Evolutionary conservation across 2,329 filamentous ascomycete genomes (phyloP).

Genomic region (Ramichloridium luteum): DNA sequence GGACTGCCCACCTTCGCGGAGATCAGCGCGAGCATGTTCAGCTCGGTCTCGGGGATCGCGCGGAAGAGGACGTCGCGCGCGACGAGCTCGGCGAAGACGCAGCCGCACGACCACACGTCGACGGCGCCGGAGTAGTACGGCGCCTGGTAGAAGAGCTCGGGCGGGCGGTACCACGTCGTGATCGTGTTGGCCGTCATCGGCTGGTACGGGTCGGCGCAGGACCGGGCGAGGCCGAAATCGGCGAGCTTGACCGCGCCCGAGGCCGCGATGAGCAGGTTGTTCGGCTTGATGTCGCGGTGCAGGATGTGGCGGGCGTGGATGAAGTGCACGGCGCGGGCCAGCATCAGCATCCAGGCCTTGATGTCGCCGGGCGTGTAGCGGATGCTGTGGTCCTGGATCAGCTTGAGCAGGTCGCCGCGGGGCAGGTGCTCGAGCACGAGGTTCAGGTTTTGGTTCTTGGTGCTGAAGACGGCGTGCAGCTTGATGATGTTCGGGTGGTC

Average conservation of each 20-base stretch:
- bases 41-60: slow-evolving; percentile 62
- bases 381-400: slow-evolving; percentile 74
- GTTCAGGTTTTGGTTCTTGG: slow-evolving; percentile 92
- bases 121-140: slow-evolving; percentile 81
- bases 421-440: slow-evolving; percentile 90
- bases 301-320: slow-evolving; percentile 90
- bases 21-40: slow-evolving; percentile 76
- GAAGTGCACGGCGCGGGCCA: slow-evolving; percentile 86
- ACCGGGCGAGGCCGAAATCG: slow-evolving; percentile 89
- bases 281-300: slow-evolving; percentile 97
- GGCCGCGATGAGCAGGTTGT: slow-evolving; percentile 88
- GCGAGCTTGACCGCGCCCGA: slow-evolving; percentile 91
- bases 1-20: slow-evolving; percentile 79
- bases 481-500: slow-evolving; percentile 92
- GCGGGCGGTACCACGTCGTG: slow-evolving; percentile 91
- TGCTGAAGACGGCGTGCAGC: slow-evolving; percentile 83
- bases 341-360: slow-evolving; percentile 98
- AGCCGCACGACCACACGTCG: slow-evolving; percentile 86
- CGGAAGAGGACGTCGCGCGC: slow-evolving; percentile 66
- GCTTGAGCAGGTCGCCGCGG: slow-evolving; percentile 85
- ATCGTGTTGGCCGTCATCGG: slow-evolving; percentile 92
- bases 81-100: slow-evolving; percentile 85
- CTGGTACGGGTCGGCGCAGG: slow-evolving; percentile 72
- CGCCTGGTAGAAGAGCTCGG: slow-evolving; percentile 84
- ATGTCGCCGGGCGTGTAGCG: slow-evolving; percentile 81